Conservation (phyloP, 108 stramenopile genomes). For the Cyclotella kingstonii region DNA sequence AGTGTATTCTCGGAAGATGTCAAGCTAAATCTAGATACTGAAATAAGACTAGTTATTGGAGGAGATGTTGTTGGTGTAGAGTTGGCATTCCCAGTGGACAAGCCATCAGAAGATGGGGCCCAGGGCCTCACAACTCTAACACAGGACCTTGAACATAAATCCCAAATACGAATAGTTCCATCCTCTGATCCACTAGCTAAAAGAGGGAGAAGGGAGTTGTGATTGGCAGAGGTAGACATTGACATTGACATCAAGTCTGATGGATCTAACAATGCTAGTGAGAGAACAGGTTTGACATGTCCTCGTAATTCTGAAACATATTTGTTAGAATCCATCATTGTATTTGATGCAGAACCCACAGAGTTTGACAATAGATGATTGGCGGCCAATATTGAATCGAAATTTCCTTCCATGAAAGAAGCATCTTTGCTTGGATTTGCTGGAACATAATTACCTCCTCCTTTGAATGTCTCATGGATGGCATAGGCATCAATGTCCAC, state of each 20-base stretch:
- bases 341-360: not conserved
- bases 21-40: constrained; percentile 42
- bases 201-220: constrained; percentile 2
- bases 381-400: constrained; percentile 20
- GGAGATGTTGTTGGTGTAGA: constrained; percentile 23
- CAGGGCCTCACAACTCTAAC: constrained; percentile 66
- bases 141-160: constrained; percentile 65
- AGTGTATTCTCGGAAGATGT: constrained; percentile 10
- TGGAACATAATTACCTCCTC: constrained; percentile 28
- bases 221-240: not conserved
- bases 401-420: constrained; percentile 5
- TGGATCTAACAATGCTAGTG: constrained; percentile 60
- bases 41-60: constrained; percentile 58
- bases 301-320: constrained; percentile 59
- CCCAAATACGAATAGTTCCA: constrained; percentile 83
- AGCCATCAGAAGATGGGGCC: constrained; percentile 41
- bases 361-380: constrained; percentile 10
- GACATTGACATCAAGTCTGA: constrained; percentile 26
- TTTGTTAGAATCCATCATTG: constrained; percentile 17
- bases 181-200: constrained; percentile 71
- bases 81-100: constrained; percentile 6
- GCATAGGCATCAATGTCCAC: constrained; percentile 72
- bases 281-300: constrained; percentile 62
- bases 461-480: constrained; percentile 41
- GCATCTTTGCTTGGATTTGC: constrained; percentile 9